Conservation (phyloP, 495 filamentous ascomycete species). For the Aspergillus diversus region DNA sequence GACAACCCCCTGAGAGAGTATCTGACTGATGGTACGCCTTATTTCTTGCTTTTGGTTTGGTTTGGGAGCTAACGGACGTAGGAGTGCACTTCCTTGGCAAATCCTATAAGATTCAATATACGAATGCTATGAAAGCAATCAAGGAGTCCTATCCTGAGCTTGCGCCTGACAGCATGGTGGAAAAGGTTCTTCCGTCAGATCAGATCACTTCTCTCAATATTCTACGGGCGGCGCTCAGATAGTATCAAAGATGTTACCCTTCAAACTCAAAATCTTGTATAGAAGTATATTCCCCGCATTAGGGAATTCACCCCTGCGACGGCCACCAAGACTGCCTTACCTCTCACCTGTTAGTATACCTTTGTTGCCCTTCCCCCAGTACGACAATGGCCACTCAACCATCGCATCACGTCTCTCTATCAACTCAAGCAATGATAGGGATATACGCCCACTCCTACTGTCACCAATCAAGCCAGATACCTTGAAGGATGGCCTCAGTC, state of each 20-base stretch:
- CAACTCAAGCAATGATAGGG: no score
- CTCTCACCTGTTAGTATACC: no score
- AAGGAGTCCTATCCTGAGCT: not conserved
- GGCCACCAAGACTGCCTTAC: no score
- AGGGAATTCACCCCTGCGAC: no score
- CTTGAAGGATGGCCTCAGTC: no score
- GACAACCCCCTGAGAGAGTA: slow-evolving; percentile 4
- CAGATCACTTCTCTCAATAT: not conserved
- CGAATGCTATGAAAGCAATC: not conserved
- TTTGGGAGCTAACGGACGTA: not conserved
- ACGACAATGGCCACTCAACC: no score
- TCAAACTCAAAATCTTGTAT: not conserved
- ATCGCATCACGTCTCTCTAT: no score
- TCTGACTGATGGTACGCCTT: slow-evolving; percentile 1
- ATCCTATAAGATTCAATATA: slow-evolving; percentile 2
- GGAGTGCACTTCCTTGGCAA: not conserved
- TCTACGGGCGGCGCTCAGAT: not conserved
- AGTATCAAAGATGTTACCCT: not conserved
- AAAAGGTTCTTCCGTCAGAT: not conserved
- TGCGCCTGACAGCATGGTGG: not conserved
- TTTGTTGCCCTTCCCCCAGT: no score
- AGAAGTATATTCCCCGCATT: not conserved
- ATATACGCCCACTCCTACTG: no score
- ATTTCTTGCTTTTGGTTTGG: not conserved
- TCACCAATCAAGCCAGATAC: no score